Evolutionary conservation across 495 filamentous ascomycete genomes (phyloP), one percentile per base, ranked within the genome.

Genomic region (Aspergillus hancockii): DNA sequence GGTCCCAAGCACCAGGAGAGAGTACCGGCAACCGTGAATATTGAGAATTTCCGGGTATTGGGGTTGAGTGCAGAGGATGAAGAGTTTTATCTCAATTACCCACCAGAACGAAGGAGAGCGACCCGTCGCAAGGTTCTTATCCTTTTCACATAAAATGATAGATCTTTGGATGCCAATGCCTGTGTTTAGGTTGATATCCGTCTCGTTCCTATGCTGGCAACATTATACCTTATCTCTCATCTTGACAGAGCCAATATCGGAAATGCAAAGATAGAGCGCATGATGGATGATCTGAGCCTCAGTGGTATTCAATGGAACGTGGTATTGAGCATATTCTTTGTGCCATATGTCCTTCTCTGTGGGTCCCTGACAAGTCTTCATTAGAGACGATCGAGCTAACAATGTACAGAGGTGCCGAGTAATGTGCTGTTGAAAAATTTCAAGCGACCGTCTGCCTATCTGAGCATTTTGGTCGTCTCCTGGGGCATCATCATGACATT

Each of bases 201-300:
- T 16, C 43, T 72, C 6, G 60, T 72, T 19, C 70, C 70, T 16
- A 70, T 72, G 68, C 57, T 72, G 9, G 58, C 70, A 0, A 46
- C 81, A 1, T 64, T 82, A 4, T 83, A 83, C 53, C 62, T 81
- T 13, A 65, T 81, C 8, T 71, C 69, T 4, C 82, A 84, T 64
- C 67, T 85, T 0, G 86, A 85, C 54, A 60, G 81, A 21, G 77
- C 76, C 9, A 88, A 88, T 68, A 90, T 91, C 58, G 89, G 88
- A 23, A 91, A 91, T 69, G 89, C 89, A 4, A 90, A 89, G 56
- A 90, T 91, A 46, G 83, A 86, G 59, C 87, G 89, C 2, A 67
- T 92, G 18, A 71, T 79, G 1, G 77, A 86, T 47, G 83, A 87
- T 62, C 61, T 91, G 38, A 51, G 72, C 6, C 73, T 92, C 63